These are phyloP conservation scores for Kentomonas sorsogonicus DNA, from an alignment of 208 protist species.

Conservation along the genomic window DNA sequence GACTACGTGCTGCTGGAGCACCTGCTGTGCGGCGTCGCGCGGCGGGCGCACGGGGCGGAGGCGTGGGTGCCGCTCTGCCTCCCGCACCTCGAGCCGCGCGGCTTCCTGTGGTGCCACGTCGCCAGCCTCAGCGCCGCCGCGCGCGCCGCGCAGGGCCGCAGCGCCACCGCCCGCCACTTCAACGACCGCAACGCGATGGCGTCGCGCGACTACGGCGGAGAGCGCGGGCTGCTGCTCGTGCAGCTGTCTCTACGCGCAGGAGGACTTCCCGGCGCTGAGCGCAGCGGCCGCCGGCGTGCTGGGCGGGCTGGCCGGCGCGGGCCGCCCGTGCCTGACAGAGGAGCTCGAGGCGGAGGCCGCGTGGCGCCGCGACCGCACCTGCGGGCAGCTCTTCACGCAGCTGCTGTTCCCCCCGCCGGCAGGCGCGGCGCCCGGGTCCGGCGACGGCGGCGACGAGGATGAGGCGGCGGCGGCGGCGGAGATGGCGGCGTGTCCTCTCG, in stretches of 20 bases:
- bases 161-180: too few relatives aligned
- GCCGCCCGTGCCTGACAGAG: too few relatives aligned
- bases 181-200: background rate
- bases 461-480: too few relatives aligned
- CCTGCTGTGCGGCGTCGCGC: constrained; percentile 39
- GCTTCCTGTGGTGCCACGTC: constrained; percentile 79
- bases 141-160: background rate
- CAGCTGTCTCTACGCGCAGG: constrained; percentile 36
- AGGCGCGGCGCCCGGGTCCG: too few relatives aligned
- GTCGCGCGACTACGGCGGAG: background rate
- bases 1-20: constrained; percentile 60
- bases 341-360: background rate
- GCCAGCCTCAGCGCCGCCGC: constrained; percentile 8
- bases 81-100: constrained; percentile 57
- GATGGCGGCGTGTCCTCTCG: too few relatives aligned
- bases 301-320: background rate
- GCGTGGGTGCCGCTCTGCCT: constrained; percentile 76
- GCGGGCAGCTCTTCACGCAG: constrained; percentile 12
- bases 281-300: background rate
- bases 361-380: too few relatives aligned
- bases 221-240: constrained; percentile 32
- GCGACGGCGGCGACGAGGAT: too few relatives aligned
- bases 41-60: constrained; percentile 43
- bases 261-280: constrained; percentile 26
- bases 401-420: constrained; percentile 16